Evolutionary conservation across 2,329 filamentous ascomycete species (phyloP), one percentile per base, ranked within the genome.

Genomic region (Sclerotinia subarctica): DNA sequence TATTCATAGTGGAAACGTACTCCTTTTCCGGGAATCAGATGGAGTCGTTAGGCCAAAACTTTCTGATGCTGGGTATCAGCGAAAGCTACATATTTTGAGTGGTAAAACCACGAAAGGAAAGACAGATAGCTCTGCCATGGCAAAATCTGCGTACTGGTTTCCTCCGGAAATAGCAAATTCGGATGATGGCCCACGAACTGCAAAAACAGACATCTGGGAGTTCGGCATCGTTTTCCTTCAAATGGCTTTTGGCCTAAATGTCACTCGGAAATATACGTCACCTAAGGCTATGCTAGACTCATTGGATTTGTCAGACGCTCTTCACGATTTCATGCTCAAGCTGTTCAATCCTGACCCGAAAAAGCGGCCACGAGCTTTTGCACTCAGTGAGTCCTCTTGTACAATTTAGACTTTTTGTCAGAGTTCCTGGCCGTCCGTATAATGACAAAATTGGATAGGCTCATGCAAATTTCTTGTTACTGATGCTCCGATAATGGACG

Each of bases 201-300:
- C 86, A 74, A 97, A 97, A 78, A 92, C 93, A 0, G 95, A 98
- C 77, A 87, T 98, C 11, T 99, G 95, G 95, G 92, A 97, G 72
- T 88, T 99, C 74, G 95, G 95, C 5, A 87, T 97, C 42, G 86
- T 97, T 6, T 91, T 97, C 73, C 79, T 97, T 51, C 94, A 99
- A 77, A 97, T 98, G 93, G 86, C 95, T 4, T 94, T 97, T 77
- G 95, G 95, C 2, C 83, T 93, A 46, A 88, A 93, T 72, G 86
- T 93, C 8, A 83, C 90, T 24, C 84, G 90, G 69, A 90, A 89
- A 69, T 94, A 95, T 78, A 88, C 89, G 21, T 96, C 93, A 0
- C 94, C 94, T 1, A 86, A 85, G 68, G 86, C 88, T 53, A 80
- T 97, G 64, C 88, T 92, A 76, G 88, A 90, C 17, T 87, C 88